Base-by-base conservation (phyloP, 805 yeast species). In the Teunomyces funiuensis region DNA sequence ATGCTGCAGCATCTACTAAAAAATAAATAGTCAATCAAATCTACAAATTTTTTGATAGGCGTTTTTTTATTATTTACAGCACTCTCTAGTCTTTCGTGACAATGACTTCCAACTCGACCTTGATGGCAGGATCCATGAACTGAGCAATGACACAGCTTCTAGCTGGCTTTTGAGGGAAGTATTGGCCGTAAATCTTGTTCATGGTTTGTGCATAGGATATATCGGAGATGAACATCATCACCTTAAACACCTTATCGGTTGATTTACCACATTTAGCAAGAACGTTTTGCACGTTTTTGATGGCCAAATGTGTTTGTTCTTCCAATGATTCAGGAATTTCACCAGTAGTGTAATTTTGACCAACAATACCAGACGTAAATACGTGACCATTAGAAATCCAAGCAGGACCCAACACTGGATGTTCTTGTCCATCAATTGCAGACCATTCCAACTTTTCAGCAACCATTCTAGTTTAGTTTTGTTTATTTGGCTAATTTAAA, bases 41-140 rank as follows among this genome's bases (percentile, higher is more conserved):
- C n/a, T n/a, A n/a, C n/a, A n/a, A n/a, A n/a, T n/a, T n/a, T n/a
- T n/a, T n/a, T n/a, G n/a, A n/a, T n/a, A n/a, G n/a, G n/a, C n/a
- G n/a, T n/a, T n/a, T n/a, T n/a, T n/a, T n/a, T n/a, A n/a, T n/a
- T n/a, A n/a, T 15, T 31, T 31, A 18, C 25, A 22, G 13, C 18
- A 18, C 27, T 7, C 19, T 10, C 20, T 51, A 55, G 25, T 63
- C 60, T 19, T 54, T 34, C 26, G 65, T 51, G 25, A 78, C 77
- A 52, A 77, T 61, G 38, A 73, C 70, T 51, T 78, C 82, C 41
- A 77, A 53, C 53, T 79, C 83, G 36, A 79, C 74, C 49, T 74
- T 69, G 40, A 77, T 46, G n/a, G 61, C 51, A 8, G 73, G 65
- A 53, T 76, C 71, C 53, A 79, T 79, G 61, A 78, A 77, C 6